Base-by-base conservation (phyloP, 805 yeast genomes). In the Saccharomycopsis lassenensis region DNA sequence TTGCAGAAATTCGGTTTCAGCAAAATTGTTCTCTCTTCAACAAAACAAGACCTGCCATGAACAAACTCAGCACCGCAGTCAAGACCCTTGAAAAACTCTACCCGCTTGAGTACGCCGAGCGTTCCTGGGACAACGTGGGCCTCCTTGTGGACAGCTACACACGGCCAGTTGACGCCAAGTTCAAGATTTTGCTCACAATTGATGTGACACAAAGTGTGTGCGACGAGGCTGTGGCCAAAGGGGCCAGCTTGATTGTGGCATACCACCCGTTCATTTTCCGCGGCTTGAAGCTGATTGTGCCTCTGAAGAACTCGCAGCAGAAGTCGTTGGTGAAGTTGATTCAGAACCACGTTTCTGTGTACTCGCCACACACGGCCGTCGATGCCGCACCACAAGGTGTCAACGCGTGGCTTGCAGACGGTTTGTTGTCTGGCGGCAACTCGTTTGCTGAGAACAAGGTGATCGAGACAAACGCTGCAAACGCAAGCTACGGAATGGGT, bases 111-210 rank as follows among this genome's bases (percentile, higher is more conserved):
- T 68, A 81, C 41, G 96, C 97, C 0, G 97, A 89, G 49, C 63
- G 67, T 15, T 56, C 86, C 2, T 91, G 98, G 98, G 98, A 91
- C 52, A 91, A 91, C 55, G 87, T 95, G 0, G 98, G 98, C 1
- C 63, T 91, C 23, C 57, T 91, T 30, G 78, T 91, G 7, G 95
- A 87, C 50, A 59, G 89, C 24, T 58, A 74, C 7, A 45, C 54
- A 3, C 57, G 52, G 2, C 41, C 46, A 3, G 40, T 45, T 1
- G 21, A 48, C 3, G 35, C 39, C 3, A 25, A 21, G 18, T 29
- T 26, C 23, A 46, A 49, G 11, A 48, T 57, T 2, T 60, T 91
- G 15, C 61, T 91, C 32, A 75, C 98, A 0, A 72, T 91, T 29
- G 99, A 91, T 51, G 62, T 91, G 41, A 91, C 97, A 0, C 71